Evolutionary conservation across 371 early-diverging fungal genomes (phyloP).

Genomic region (Rhizomucor pusillus): DNA sequence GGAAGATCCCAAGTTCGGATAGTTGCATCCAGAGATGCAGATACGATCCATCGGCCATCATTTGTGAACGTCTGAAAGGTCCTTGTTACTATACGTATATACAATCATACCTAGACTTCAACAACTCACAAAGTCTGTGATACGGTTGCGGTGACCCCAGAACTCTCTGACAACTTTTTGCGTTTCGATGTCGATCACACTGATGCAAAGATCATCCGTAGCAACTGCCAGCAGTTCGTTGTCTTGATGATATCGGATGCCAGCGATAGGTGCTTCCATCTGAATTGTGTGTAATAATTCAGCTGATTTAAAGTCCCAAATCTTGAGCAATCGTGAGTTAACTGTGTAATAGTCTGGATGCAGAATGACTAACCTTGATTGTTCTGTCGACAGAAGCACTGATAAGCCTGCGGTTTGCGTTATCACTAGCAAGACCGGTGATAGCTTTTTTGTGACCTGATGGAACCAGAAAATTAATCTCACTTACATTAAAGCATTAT

Average conservation of each 20-base stretch:
- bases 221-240: constrained; percentile 78
- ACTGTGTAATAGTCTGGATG: not conserved
- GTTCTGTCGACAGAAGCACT: constrained; percentile 81
- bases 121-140: constrained; percentile 75
- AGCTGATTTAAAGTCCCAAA: constrained; percentile 81
- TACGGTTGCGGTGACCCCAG: constrained; percentile 82
- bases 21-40: constrained; percentile 79
- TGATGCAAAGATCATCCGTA: constrained; percentile 83
- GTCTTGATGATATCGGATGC: constrained; percentile 65
- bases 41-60: constrained; percentile 92
- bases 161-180: constrained; percentile 82
- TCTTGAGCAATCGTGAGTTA: constrained; percentile 26
- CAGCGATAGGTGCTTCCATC: constrained; percentile 69
- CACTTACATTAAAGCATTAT: not conserved
- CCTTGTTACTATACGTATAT: not conserved
- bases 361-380: constrained; percentile 54
- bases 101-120: not conserved
- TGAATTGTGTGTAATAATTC: constrained; percentile 61
- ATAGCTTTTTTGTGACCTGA: constrained; percentile 80
- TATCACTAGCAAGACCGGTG: constrained; percentile 78
- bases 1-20: constrained; percentile 96
- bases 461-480: not conserved
- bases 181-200: constrained; percentile 85
- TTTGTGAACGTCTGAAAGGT: constrained; percentile 78
- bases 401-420: constrained; percentile 68